Base-by-base conservation (phyloP, 2,329 filamentous ascomycete genomes). In the Cercospora nicotianae region DNA sequence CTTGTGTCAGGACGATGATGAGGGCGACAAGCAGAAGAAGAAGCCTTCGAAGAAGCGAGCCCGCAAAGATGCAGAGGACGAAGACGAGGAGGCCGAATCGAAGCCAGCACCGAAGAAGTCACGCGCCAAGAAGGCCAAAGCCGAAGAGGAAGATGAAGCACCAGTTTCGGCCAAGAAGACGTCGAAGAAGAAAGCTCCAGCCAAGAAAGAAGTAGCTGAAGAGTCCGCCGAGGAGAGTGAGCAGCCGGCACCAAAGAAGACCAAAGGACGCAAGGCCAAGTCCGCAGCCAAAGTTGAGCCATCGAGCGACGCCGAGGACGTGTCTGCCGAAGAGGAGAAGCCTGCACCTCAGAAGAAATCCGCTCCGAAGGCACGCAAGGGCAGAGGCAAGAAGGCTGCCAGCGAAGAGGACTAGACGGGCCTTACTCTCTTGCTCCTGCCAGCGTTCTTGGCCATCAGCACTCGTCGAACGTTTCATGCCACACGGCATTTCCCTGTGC, bases 341-440 rank as follows among this genome's bases (percentile, higher is more conserved):
- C 74, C 71, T 16, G 78, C 75, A 13, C 75, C 74, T 12, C 69
- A 72, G 12, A 71, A 69, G n/a, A 68, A 66, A 20, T 70, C 75
- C 59, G 69, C 79, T 42, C 77, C 78, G 33, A 75, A 73, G 18
- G 79, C 79, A 69, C 73, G 74, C 58, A 72, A 73, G 55, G 75
- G 76, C 39, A 74, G 74, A 64, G 71, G 73, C 55, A 78, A 77
- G 72, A 74, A 74, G 69, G 73, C 70, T 18, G 66, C 69, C 23
- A 62, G 60, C 31, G 69, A 68, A 26, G 66, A 70, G 30, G 48
- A 53, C 48, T 53, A 53, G 23, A 8, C 23, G 10, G 12, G 12
- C 20, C 20, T 7, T 26, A 13, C 48, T 53, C 48, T 7, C 10
- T 16, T 10, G 12, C 48, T 28, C 12, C 23, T 16, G 5, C 48